Evolutionary conservation across 202 grass and related monocot genomes (phyloP).

Genomic region (Setaria viridis): DNA sequence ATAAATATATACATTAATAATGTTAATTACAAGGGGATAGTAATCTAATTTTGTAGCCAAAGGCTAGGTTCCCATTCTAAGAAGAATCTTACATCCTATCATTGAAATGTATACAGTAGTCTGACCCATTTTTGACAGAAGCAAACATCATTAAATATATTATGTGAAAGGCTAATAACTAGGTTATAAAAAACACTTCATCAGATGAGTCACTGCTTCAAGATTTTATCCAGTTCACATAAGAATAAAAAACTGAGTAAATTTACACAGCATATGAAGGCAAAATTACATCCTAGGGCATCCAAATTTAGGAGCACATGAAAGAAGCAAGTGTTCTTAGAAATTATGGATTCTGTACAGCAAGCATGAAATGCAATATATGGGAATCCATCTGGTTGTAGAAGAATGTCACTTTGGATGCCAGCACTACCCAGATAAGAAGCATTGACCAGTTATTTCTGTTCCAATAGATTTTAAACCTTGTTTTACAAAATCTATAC

Average conservation of each 20-base stretch:
- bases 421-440: too few relatives aligned
- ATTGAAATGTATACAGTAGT: not conserved
- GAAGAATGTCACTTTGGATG: too few relatives aligned
- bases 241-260: not conserved
- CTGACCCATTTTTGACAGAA: not conserved
- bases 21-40: not conserved
- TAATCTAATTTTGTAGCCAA: not conserved
- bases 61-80: not conserved
- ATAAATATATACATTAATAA: not conserved
- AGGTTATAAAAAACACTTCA: not conserved
- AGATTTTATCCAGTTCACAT: conserved; percentile 14
- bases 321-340: not conserved
- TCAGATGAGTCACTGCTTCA: not conserved
- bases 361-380: not conserved
- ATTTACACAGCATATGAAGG: not conserved
- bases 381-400: not conserved
- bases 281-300: not conserved
- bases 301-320: not conserved
- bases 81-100: not conserved
- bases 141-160: not conserved
- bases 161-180: not conserved
- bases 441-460: not conserved
- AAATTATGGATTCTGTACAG: not conserved
- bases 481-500: not conserved
- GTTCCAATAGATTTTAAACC: not conserved